phyloP scores from a whole-genome alignment of 2,329 filamentous ascomycete genomes.

The Xylariaceae sp. region DNA sequence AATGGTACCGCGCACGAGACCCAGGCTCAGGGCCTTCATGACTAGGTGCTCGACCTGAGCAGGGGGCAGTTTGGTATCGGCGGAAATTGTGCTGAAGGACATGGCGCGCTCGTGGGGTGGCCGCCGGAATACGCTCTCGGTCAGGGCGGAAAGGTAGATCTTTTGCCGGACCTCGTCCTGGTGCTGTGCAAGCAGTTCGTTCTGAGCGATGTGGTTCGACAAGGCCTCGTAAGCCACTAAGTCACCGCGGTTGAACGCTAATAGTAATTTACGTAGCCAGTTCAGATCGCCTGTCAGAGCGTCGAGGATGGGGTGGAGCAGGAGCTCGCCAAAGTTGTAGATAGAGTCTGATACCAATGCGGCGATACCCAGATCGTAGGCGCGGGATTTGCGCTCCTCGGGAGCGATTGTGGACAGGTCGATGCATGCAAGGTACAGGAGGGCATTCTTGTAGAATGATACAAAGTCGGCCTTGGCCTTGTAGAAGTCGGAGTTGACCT shows the following conservation, averaged over 20 bases:
- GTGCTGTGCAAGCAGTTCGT: conserved; percentile 73
- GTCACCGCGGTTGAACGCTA: conserved; percentile 96
- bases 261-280: conserved; percentile 93
- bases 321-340: conserved; percentile 99
- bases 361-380: conserved; percentile 88
- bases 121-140: conserved; percentile 91
- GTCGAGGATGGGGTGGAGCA: conserved; percentile 92
- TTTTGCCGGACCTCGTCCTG: conserved; percentile 87
- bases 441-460: conserved; percentile 93
- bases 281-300: conserved; percentile 70
- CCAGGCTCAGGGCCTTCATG: conserved; percentile 97
- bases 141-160: conserved; percentile 93
- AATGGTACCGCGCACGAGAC: conserved; percentile 83
- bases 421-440: conserved; percentile 95
- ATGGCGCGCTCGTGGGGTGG: conserved; percentile 94
- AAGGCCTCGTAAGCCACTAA: conserved; percentile 80
- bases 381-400: conserved; percentile 72
- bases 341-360: conserved; percentile 91
- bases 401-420: conserved; percentile 69
- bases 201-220: conserved; percentile 72
- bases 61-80: conserved; percentile 85
- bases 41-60: conserved; percentile 96
- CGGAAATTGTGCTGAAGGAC: conserved; percentile 80
- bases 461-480: conserved; percentile 91
- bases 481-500: conserved; percentile 91